Evolutionary conservation across 2,329 filamentous ascomycete genomes (phyloP).

Genomic region (Xylariales sp.): DNA sequence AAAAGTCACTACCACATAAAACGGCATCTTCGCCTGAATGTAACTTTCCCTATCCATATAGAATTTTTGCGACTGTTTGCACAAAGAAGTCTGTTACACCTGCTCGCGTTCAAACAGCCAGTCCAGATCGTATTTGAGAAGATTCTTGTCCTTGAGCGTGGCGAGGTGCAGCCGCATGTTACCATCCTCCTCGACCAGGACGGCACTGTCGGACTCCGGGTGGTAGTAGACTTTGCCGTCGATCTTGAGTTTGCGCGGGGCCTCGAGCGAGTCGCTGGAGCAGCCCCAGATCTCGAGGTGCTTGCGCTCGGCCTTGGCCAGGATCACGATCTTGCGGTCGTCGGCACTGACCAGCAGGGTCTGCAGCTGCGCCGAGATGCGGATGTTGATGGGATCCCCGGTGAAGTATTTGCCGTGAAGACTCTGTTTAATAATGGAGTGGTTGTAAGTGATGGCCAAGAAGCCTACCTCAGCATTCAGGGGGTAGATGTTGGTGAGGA

Average conservation of each 20-base stretch:
- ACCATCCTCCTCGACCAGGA: neutral
- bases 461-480: neutral
- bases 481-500: neutral
- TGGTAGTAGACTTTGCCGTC: neutral
- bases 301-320: neutral
- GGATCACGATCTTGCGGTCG: neutral
- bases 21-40: too few species aligned
- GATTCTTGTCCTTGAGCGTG: neutral
- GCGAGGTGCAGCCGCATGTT: neutral
- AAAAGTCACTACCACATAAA: too few species aligned
- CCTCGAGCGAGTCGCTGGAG: neutral
- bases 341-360: neutral
- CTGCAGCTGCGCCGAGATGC: neutral
- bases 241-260: neutral
- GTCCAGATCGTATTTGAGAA: neutral
- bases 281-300: neutral
- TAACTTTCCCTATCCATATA: too few species aligned
- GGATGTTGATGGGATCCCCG: neutral
- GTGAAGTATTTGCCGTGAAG: neutral
- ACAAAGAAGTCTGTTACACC: too few species aligned
- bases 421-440: neutral
- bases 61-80: too few species aligned
- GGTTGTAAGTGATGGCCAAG: neutral
- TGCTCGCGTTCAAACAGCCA: too few species aligned
- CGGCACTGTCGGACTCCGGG: neutral